Evolutionary conservation across 1,284 basidiomycete genomes (phyloP), one percentile per base, ranked within the genome.

Genomic region (Phlebopus sp.): DNA sequence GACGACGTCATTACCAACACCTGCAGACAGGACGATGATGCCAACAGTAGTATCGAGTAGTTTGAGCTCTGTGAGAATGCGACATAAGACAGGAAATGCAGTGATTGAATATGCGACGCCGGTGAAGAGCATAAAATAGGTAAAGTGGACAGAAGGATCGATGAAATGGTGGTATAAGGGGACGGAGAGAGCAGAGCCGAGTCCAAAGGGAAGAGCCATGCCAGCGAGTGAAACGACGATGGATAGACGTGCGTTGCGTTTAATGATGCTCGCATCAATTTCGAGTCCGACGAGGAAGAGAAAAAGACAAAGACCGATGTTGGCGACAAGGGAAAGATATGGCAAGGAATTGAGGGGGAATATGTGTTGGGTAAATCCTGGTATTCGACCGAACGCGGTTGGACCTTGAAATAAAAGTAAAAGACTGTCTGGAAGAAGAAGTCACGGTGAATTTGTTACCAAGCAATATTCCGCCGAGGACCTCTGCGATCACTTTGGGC

Each of bases 21-120:
- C 92, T 1, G 94, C 94, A 1, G 91, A 87, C 10, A 98, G 81
- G 2, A 88, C 68, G 23, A 95, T 83, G 30, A 92, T 81, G 9
- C 94, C 95, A 40, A 98, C 92, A 17, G 83, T 84, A 35, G 92
- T 94, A 56, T 94, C 87, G 44, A 97, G 82, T 2, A 98, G 77
- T 67, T 84, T 83, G 49, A 84, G 71, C 56, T 82, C 82, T 0
- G 86, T 86, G 18, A 91, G 72, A 58, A 91, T 91, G 54, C 94
- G 89, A 62, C 93, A 96, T 1, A 97, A 78, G n/a, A 97, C 93
- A 0, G 85, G 89, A 70, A 94, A 94, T 0, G 92, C 92, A 1
- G 92, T 96, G 68, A 96, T 96, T 4, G 89, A 86, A 68, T 91
- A 83, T 9, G 92, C 86, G 34, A 94, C 90, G 38, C 92, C 91